These are phyloP conservation scores for Nannochloropsis gaditana DNA, from an alignment of 108 stramenopile species.

Conservation along the genomic window DNA sequence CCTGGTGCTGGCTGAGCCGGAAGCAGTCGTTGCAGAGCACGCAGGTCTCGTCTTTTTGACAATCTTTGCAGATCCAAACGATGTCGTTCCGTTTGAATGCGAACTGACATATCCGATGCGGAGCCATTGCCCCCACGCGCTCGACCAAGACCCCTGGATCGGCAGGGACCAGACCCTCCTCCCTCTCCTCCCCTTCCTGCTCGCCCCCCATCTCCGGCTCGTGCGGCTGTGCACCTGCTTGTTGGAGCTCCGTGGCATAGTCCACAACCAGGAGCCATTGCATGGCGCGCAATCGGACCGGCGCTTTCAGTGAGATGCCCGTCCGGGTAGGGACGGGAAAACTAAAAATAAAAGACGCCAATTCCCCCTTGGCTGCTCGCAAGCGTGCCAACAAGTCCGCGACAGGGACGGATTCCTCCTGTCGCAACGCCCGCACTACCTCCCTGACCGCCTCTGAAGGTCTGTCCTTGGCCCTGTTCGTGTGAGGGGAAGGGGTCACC, in stretches of 20 bases:
- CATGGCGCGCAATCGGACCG: neutral
- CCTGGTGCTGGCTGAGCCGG: conserved; percentile 71
- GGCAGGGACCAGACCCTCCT: neutral
- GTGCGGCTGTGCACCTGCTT: neutral
- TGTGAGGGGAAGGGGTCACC: neutral
- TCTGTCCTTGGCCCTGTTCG: neutral
- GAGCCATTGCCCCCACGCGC: conserved; percentile 10
- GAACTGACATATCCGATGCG: conserved; percentile 64
- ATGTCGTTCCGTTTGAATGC: conserved; percentile 87
- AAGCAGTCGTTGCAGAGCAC: conserved; percentile 92
- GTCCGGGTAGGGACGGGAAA: neutral
- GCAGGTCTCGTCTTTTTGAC: conserved; percentile 91
- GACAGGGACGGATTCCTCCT: neutral
- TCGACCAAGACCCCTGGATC: neutral
- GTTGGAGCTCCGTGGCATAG: conserved; percentile 13
- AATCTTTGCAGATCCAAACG: conserved; percentile 95
- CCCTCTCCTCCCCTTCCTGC: neutral
- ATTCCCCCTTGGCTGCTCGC: neutral
- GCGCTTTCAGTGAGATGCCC: neutral
- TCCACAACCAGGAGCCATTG: neutral
- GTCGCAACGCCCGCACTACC: neutral
- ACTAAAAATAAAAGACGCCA: neutral
- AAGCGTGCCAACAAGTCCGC: neutral
- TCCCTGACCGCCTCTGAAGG: neutral
- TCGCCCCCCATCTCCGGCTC: neutral